phyloP scores from a whole-genome alignment of 2,329 filamentous ascomycete genomes.

The Epichloe hybrida region DNA sequence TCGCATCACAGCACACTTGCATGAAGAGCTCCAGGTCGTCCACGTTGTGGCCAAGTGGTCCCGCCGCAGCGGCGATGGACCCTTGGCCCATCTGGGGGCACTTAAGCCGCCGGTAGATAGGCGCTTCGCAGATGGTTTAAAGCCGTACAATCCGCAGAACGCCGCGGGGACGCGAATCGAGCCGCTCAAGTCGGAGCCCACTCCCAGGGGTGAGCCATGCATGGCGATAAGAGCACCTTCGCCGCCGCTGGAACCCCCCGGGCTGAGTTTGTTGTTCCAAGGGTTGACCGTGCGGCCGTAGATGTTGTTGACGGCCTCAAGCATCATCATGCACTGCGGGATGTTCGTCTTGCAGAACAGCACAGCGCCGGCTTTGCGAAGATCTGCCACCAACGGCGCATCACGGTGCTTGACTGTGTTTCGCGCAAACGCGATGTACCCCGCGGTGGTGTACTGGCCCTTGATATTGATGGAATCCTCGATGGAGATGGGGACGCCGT shows the following conservation, averaged over 20 bases:
- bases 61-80: constrained; percentile 18
- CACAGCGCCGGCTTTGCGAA: constrained; percentile 17
- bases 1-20: constrained; percentile 16
- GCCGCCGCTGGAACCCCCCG: constrained; percentile 54
- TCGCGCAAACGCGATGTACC: constrained; percentile 18
- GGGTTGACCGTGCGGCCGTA: constrained; percentile 52
- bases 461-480: constrained; percentile 13
- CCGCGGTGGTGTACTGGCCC: constrained; percentile 3
- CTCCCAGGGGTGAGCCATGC: constrained; percentile 25
- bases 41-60: constrained; percentile 22
- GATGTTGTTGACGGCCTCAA: constrained; percentile 50
- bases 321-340: constrained; percentile 40
- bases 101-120: constrained; percentile 15
- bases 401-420: constrained; percentile 3
- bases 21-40: constrained; percentile 23
- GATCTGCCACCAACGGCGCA: neutral
- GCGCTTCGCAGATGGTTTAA: constrained; percentile 20
- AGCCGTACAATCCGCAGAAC: constrained; percentile 22
- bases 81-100: constrained; percentile 22
- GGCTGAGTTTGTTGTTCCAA: constrained; percentile 42
- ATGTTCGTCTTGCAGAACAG: constrained; percentile 56
- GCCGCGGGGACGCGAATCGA: constrained; percentile 24
- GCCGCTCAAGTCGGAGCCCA: constrained; percentile 30
- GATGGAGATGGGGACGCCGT: constrained; percentile 41
- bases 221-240: constrained; percentile 27